Evolutionary conservation across 2,329 filamentous ascomycete species (phyloP).

Genomic region (Hypoxylon sp.): DNA sequence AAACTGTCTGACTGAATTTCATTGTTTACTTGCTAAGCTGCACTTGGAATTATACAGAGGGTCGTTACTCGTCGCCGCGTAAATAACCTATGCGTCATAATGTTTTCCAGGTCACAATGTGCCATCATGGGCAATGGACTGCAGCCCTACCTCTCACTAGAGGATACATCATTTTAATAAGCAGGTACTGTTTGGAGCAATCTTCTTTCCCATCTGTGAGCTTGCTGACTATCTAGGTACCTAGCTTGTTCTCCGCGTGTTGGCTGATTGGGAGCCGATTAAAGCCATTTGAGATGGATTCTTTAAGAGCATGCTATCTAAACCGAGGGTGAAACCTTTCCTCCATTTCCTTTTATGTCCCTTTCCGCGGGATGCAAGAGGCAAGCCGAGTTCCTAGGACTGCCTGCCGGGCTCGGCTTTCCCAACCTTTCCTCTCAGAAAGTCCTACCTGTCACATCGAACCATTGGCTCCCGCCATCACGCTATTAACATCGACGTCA

Average conservation of each 20-base stretch:
- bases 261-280: not conserved
- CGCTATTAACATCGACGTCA: slow-evolving; percentile 25
- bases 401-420: slow-evolving; percentile 6
- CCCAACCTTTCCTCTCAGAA: not conserved
- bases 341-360: not conserved
- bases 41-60: not conserved
- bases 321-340: not conserved
- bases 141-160: not conserved
- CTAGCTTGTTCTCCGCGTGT: not conserved
- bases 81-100: not conserved
- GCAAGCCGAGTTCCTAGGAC: slow-evolving; percentile 3
- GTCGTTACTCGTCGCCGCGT: not conserved
- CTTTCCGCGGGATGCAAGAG: not conserved
- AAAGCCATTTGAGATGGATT: slow-evolving; percentile 10
- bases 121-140: not conserved
- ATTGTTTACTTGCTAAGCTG: not conserved
- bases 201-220: not conserved
- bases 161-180: not conserved
- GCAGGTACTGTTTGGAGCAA: not conserved
- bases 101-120: not conserved
- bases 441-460: slow-evolving; percentile 6
- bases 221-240: not conserved
- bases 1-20: not conserved
- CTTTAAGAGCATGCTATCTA: not conserved
- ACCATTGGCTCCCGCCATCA: slow-evolving; percentile 15